phyloP scores from a whole-genome alignment of 2,329 filamentous ascomycete species.

The Claviceps sp. region DNA sequence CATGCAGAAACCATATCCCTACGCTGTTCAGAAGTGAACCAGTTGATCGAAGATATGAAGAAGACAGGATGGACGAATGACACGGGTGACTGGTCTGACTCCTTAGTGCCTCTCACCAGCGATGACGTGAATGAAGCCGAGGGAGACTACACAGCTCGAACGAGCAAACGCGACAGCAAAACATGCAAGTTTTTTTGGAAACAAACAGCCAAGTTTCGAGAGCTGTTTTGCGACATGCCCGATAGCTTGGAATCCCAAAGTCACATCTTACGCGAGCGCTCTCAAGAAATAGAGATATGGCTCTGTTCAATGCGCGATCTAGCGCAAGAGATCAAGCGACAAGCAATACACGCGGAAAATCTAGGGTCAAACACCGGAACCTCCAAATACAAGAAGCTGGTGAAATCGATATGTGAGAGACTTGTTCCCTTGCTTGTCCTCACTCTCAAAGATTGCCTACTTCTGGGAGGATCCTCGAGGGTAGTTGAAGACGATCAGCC shows the following conservation, averaged over 20 bases:
- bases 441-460: slow-evolving; percentile 9
- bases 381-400: not conserved
- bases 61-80: slow-evolving; percentile 1
- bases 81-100: not conserved
- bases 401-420: slow-evolving; percentile 7
- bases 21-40: not conserved
- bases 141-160: not conserved
- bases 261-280: not conserved
- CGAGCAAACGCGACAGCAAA: not conserved
- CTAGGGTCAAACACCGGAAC: not conserved
- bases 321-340: not conserved
- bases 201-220: not conserved
- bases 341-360: not conserved
- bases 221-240: not conserved
- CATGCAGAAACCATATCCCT: not conserved
- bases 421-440: slow-evolving; percentile 16
- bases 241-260: not conserved
- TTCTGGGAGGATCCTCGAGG: slow-evolving; percentile 9
- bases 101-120: not conserved
- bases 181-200: not conserved
- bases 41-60: slow-evolving; percentile 1
- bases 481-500: not conserved
- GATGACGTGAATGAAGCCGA: not conserved
- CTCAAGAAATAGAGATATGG: not conserved
- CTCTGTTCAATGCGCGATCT: not conserved